A percentile compares a stretch with the other conserved stretches of the same genome.
phyloP scores from a whole-genome alignment of 2,329 filamentous ascomycete genomes.

The Hymenoscyphus occultus region DNA sequence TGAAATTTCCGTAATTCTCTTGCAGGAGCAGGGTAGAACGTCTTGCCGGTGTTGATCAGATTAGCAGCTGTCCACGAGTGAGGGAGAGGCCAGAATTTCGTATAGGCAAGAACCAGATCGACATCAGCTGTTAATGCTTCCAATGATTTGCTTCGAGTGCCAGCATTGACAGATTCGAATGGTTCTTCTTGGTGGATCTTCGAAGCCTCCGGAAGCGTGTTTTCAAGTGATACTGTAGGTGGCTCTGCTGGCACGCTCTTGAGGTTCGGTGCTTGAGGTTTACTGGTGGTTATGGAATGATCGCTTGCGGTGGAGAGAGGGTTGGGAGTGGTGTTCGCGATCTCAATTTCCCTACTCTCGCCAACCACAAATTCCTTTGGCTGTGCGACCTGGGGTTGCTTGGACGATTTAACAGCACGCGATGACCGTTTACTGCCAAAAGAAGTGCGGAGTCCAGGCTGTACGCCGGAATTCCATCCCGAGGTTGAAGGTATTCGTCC shows the following conservation, averaged over 20 bases:
- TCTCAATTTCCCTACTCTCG: not conserved
- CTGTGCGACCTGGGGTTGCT: not conserved
- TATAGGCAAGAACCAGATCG: not conserved
- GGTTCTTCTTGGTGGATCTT: not conserved
- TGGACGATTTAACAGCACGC: constrained; percentile 3
- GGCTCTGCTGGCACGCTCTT: not conserved
- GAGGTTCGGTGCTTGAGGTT: not conserved
- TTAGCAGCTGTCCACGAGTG: not conserved
- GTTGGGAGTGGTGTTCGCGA: not conserved
- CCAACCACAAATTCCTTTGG: not conserved
- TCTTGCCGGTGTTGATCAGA: not conserved
- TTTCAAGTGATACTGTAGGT: not conserved
- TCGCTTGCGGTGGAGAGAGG: not conserved
- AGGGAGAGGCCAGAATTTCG: not conserved
- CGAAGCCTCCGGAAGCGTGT: not conserved
- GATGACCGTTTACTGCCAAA: constrained; percentile 32
- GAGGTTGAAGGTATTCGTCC: constrained; percentile 12
- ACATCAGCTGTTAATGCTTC: not conserved
- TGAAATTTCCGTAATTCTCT: constrained; percentile 1
- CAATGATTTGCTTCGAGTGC: not conserved
- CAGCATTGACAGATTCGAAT: not conserved
- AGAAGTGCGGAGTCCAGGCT: constrained; percentile 42
- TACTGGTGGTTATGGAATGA: not conserved
- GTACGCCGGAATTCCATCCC: constrained; percentile 46
- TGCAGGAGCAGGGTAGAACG: constrained; percentile 4